phyloP scores from a whole-genome alignment of 306 rosid genomes.

The Quercus cerris region DNA sequence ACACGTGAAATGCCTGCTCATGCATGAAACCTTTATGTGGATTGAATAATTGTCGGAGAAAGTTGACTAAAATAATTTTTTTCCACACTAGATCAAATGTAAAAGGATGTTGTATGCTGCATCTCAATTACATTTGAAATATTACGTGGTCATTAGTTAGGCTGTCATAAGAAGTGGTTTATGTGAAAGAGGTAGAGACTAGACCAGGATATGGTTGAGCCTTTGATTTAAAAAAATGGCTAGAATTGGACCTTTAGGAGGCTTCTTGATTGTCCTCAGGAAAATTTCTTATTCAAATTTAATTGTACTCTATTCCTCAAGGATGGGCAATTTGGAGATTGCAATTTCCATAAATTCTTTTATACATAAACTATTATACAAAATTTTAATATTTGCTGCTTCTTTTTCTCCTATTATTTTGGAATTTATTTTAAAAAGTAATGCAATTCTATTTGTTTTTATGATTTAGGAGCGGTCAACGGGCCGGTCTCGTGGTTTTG shows the following conservation, averaged over 20 bases:
- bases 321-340: neutral
- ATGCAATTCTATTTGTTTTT: slow-evolving; percentile 12
- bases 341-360: neutral
- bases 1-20: neutral
- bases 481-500: slow-evolving; percentile 97
- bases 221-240: neutral
- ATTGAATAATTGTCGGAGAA: neutral
- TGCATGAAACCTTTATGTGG: neutral
- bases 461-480: slow-evolving; percentile 74
- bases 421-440: slow-evolving; percentile 1
- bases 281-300: neutral
- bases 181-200: neutral
- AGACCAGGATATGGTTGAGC: neutral
- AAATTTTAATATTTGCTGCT: neutral
- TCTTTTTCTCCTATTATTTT: neutral
- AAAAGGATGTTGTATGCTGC: too few relatives aligned
- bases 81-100: neutral
- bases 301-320: neutral
- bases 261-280: neutral
- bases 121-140: too few relatives aligned
- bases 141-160: too few relatives aligned
- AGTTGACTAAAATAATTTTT: neutral
- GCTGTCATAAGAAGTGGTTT: neutral
- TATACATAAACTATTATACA: neutral
- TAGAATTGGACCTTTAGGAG: neutral